Base-by-base conservation (phyloP, 2,329 filamentous ascomycete species). In the Hymenoscyphus linearis region DNA sequence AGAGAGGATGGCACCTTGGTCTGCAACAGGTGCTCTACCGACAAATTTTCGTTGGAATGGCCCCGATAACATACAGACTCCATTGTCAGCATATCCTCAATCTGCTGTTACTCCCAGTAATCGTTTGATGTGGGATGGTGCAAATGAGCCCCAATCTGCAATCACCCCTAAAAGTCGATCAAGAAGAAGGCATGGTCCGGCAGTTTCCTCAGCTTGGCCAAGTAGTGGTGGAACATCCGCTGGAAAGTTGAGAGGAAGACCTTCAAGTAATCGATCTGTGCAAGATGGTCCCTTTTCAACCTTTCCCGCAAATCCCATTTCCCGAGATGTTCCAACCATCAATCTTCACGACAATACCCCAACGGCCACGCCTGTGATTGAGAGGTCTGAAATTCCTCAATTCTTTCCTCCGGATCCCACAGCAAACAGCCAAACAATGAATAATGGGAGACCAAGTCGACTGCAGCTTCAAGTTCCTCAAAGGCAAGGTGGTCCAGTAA, bases 151-250 rank as follows among this genome's bases (percentile, higher is more conserved):
- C 10, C 85, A 82, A 55, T 92, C 91, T 0, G 89, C 90, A 3
- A 79, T 90, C n/a, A 89, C 87, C 3, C 85, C 88, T 58, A 86
- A 80, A 64, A 74, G 76, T 2, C 80, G 82, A 62, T 74, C 79
- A 5, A 74, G 82, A 59, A 80, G 87, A 60, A 84, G 90, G 3
- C 89, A 96, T 72, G 92, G 92, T 0, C 89, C 91, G 0, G 91
- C 90, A 6, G 91, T 96, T 0, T 96, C 92, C 0, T 96, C 92
- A 10, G 93, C 93, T 0, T 97, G 93, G 93, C 85, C 88, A 60
- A 85, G 85, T 65, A 84, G 82, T 62, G 83, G 83, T 16, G 79
- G 81, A 44, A 79, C 85, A 13, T 77, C 83, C 1, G 84, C 81
- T 4, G 87, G 88, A 1, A 96, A 93, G 73, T 80, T 89, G 14